phyloP scores from a whole-genome alignment of 768 basidiomycete species.

The Amanita rubescens region DNA sequence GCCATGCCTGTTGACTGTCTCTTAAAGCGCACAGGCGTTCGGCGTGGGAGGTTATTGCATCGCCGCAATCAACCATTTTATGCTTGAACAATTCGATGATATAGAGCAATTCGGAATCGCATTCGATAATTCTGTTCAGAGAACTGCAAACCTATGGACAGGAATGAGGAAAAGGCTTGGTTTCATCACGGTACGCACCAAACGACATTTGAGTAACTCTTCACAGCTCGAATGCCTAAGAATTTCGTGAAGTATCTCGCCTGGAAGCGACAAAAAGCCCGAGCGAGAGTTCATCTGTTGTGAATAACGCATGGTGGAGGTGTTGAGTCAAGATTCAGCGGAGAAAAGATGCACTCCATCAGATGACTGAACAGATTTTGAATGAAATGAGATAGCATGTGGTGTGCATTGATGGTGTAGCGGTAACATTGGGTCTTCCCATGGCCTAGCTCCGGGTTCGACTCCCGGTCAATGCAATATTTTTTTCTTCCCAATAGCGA shows the following conservation, averaged over 20 bases:
- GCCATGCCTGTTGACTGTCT: constrained; percentile 19
- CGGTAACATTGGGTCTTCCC: constrained; percentile 89
- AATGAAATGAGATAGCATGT: no score
- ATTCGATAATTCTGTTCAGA: constrained; percentile 14
- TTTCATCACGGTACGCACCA: neutral
- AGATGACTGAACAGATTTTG: no score
- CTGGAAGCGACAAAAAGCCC: neutral
- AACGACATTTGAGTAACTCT: neutral
- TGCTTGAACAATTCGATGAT: constrained; percentile 30
- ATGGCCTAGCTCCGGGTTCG: constrained; percentile 53
- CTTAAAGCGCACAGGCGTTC: constrained; percentile 16
- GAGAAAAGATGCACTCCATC: no score
- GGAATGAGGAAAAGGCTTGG: neutral
- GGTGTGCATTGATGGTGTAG: constrained; percentile 56
- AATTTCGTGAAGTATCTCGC: neutral
- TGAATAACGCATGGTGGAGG: neutral
- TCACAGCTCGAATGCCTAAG: neutral
- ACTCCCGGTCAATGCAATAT: constrained; percentile 45
- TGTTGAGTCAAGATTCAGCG: no score
- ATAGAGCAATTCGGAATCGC: constrained; percentile 28
- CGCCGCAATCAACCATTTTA: constrained; percentile 22
- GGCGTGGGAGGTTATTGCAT: constrained; percentile 7
- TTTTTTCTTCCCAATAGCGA: neutral
- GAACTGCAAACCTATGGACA: constrained; percentile 23
- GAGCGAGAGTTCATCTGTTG: neutral